phyloP scores from a whole-genome alignment of 2,329 filamentous ascomycete species.

The Eutypa lata region DNA sequence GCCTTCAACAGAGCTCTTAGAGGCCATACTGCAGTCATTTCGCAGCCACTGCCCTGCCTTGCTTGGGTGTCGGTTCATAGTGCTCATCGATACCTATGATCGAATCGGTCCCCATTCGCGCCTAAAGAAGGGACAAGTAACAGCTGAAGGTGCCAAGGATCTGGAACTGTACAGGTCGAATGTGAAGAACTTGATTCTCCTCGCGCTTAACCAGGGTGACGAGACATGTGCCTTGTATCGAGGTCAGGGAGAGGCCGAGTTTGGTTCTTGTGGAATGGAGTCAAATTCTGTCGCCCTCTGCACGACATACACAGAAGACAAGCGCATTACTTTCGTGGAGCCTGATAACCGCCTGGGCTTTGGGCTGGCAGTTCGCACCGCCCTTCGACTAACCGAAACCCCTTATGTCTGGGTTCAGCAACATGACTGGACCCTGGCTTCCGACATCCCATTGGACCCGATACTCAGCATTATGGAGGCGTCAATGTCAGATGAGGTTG shows the following conservation, averaged over 20 bases:
- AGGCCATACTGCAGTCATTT: slow-evolving; percentile 44
- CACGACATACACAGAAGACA: slow-evolving; percentile 31
- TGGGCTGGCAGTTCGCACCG: slow-evolving; percentile 50
- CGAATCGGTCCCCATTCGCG: slow-evolving; percentile 39
- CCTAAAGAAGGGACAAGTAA: slow-evolving; percentile 53
- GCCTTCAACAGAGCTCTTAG: slow-evolving; percentile 50
- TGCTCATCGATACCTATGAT: slow-evolving; percentile 53
- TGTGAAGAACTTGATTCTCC: slow-evolving; percentile 39
- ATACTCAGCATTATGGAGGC: slow-evolving; percentile 45
- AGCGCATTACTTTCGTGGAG: slow-evolving; percentile 47
- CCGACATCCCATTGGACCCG: slow-evolving; percentile 40
- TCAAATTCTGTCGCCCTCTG: slow-evolving; percentile 36
- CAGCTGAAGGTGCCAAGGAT: slow-evolving; percentile 37
- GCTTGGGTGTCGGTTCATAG: slow-evolving; percentile 41
- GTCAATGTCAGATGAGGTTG: slow-evolving; percentile 23
- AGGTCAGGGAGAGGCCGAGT: slow-evolving; percentile 40
- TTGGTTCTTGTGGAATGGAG: slow-evolving; percentile 36
- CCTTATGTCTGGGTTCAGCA: slow-evolving; percentile 57
- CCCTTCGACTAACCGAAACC: slow-evolving; percentile 42
- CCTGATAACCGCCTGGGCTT: slow-evolving; percentile 46
- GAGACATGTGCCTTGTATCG: slow-evolving; percentile 7
- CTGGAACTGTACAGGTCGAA: slow-evolving; percentile 46
- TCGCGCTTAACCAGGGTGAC: slow-evolving; percentile 18
- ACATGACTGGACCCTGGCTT: slow-evolving; percentile 52
- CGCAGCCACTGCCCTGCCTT: slow-evolving; percentile 38